A percentile compares a stretch with the other conserved stretches of the same genome.
phyloP scores from a whole-genome alignment of 1,139 yeast genomes.

The Yamadazyma taylorii region DNA sequence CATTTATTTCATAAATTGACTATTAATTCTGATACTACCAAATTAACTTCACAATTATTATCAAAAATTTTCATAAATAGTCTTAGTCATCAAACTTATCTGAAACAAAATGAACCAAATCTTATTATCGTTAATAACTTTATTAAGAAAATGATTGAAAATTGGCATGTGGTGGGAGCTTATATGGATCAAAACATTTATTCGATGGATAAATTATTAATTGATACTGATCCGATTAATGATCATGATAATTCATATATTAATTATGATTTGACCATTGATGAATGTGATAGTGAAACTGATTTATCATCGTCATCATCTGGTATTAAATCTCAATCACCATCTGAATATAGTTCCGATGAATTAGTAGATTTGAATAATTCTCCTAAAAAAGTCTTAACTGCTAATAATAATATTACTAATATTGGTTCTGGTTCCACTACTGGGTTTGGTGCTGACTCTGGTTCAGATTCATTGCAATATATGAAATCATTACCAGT shows the following conservation, averaged over 20 bases:
- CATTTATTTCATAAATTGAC: constrained; percentile 12
- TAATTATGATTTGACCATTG: constrained; percentile 32
- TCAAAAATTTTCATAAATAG: constrained; percentile 52
- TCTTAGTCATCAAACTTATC: constrained; percentile 51
- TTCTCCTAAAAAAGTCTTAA: constrained; percentile 6
- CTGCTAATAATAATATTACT: constrained; percentile 1
- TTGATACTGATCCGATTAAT: constrained; percentile 18
- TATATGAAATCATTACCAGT: constrained; percentile 4
- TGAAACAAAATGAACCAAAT: constrained; percentile 44
- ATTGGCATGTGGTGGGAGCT: constrained; percentile 32
- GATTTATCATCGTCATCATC: no score
- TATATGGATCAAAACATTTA: constrained; percentile 14
- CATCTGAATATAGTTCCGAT: not conserved
- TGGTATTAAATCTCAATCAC: not conserved
- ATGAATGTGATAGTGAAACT: constrained; percentile 8
- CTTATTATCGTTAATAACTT: constrained; percentile 52
- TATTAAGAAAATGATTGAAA: constrained; percentile 47
- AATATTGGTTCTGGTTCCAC: constrained; percentile 1
- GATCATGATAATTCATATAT: constrained; percentile 29
- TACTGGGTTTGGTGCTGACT: no score
- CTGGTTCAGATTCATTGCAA: not conserved
- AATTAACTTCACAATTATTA: constrained; percentile 45
- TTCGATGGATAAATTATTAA: constrained; percentile 24
- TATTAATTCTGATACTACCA: constrained; percentile 30
- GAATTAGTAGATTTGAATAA: constrained; percentile 2